Percentiles rank a stretch among this genome's conserved stretches.
These are phyloP conservation scores for Floccularia luteovirens DNA, from an alignment of 768 basidiomycete genomes.

Conservation along the genomic window DNA sequence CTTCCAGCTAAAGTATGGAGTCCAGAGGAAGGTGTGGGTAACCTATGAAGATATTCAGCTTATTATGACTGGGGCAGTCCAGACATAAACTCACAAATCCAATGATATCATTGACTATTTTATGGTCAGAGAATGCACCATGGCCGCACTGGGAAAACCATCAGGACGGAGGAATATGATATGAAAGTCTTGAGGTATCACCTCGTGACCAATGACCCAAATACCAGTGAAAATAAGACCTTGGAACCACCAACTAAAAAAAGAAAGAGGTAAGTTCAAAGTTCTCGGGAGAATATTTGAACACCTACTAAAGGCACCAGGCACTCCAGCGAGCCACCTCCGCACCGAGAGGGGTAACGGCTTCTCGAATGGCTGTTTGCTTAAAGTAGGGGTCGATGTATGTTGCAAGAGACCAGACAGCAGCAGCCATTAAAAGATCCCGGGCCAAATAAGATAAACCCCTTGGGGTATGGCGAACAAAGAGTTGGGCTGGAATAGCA, in stretches of 20 bases:
- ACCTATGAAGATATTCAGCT: constrained; percentile 16
- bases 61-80: background rate
- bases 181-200: constrained; percentile 7
- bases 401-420: constrained; percentile 33
- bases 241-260: constrained; percentile 51
- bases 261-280: background rate
- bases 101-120: constrained; percentile 37
- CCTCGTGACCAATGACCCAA: constrained; percentile 57
- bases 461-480: constrained; percentile 31
- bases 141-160: constrained; percentile 40
- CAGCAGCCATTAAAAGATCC: constrained; percentile 35
- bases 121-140: constrained; percentile 45
- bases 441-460: constrained; percentile 35
- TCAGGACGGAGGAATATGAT: background rate
- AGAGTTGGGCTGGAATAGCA: constrained; percentile 38
- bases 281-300: background rate
- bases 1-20: constrained; percentile 49
- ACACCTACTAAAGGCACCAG: constrained; percentile 40
- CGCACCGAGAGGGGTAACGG: constrained; percentile 25
- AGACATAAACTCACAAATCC: constrained; percentile 36
- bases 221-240: constrained; percentile 51
- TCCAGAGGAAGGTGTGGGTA: constrained; percentile 40
- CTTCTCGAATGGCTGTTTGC: constrained; percentile 9
- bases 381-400: constrained; percentile 36
- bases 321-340: constrained; percentile 31